Evolutionary conservation across 345 rosid genomes (phyloP).

Genomic region (Laguncularia racemosa): DNA sequence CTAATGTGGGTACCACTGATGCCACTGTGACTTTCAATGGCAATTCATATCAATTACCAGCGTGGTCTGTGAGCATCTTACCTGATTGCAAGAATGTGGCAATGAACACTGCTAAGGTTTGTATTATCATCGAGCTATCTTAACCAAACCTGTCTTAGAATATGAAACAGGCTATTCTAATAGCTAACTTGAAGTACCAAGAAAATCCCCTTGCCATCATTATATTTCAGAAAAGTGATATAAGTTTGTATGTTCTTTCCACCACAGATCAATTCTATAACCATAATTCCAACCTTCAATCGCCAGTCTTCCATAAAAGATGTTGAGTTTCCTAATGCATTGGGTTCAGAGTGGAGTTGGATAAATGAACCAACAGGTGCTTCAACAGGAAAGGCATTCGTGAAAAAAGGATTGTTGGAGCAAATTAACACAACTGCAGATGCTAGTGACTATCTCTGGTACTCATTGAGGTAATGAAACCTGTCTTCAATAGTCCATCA

Average conservation of each 20-base stretch:
- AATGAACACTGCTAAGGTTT: slow-evolving; percentile 90
- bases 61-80: slow-evolving; percentile 96
- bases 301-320: slow-evolving; percentile 34
- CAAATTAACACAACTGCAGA: slow-evolving; percentile 89
- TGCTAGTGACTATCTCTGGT: slow-evolving; percentile 87
- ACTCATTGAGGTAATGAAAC: slow-evolving; percentile 59
- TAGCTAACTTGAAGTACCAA: no score
- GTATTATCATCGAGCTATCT: background rate
- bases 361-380: slow-evolving; percentile 77
- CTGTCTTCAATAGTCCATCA: background rate
- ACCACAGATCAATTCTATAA: slow-evolving; percentile 65
- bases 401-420: slow-evolving; percentile 65
- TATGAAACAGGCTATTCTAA: no score
- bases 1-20: slow-evolving; percentile 58
- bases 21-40: slow-evolving; percentile 61
- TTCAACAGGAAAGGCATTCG: slow-evolving; percentile 53
- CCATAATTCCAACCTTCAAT: slow-evolving; percentile 39
- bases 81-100: slow-evolving; percentile 93
- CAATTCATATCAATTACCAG: slow-evolving; percentile 67
- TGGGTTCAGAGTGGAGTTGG: slow-evolving; percentile 71
- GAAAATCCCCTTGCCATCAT: no score
- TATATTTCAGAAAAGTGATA: background rate
- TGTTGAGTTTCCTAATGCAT: slow-evolving; percentile 32
- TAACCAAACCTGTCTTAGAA: no score
- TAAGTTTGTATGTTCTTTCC: background rate